These are phyloP conservation scores for Solanum medicagineum DNA, from an alignment of 257 asterid genomes.

Conservation along the genomic window DNA sequence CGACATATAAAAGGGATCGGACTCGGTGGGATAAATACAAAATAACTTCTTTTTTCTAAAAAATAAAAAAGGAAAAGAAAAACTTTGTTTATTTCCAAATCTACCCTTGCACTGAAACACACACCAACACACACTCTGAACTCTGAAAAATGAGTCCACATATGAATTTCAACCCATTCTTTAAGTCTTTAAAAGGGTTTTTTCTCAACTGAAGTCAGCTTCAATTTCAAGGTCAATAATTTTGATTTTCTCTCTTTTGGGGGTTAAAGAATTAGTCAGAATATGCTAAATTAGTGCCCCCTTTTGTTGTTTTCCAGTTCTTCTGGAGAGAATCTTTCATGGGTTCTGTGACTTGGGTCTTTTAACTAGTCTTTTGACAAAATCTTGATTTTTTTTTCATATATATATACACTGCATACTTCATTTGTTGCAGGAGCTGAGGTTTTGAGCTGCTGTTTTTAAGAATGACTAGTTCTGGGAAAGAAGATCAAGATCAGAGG, in stretches of 20 bases:
- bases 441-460: slow-evolving; percentile 2
- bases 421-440: slow-evolving; percentile 14
- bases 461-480: slow-evolving; percentile 37
- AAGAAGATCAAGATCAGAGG: slow-evolving; percentile 62
- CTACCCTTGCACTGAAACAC: background rate
- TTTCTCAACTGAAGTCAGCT: background rate
- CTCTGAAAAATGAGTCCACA: background rate
- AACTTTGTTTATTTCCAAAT: background rate
- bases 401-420: background rate
- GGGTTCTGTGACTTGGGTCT: background rate
- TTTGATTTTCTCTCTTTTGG: background rate
- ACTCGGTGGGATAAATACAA: no score
- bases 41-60: background rate
- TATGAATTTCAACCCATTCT: background rate
- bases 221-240: background rate
- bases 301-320: background rate
- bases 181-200: background rate
- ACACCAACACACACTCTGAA: background rate
- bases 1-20: no score
- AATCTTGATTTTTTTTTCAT: background rate
- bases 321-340: background rate
- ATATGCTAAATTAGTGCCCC: background rate
- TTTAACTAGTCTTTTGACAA: background rate
- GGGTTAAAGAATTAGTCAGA: background rate
- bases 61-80: background rate